Evolutionary conservation across 768 basidiomycete species (phyloP), one percentile per base, ranked within the genome.

Genomic region (Termitomyces sp.): DNA sequence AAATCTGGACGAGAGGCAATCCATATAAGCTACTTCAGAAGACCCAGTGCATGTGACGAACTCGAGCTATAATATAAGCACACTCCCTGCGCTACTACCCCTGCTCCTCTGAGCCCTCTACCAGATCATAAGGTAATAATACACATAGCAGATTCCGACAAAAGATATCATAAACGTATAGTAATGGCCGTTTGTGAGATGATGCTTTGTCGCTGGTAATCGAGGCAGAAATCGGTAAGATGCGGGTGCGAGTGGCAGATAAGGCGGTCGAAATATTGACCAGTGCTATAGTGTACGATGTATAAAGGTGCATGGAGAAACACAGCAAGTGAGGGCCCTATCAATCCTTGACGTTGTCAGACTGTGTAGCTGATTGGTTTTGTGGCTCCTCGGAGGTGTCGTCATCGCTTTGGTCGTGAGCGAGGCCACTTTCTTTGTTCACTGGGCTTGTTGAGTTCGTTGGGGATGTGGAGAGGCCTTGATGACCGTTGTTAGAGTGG

Each of bases 401-500:
- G 11, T 68, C 66, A 24, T 66, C 71, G 57, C 68, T 70, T 47
- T 73, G 71, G 60, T 75, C 69, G 53, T 79, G 76, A 41, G 76
- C 67, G 24, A 82, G 74, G 32, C 74, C 71, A 59, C 80, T 82
- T 66, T 92, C 89, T 68, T 86, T 87, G 67, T 76, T 79, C 55
- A 84, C 77, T 1, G 86, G 81, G 64, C 82, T 86, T 43, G 79
- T 79, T 8, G 82, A 79, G 62, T 84, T 87, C 26, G 86, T 89
- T n/a, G 89, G 89, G 18, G 88, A 91, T 58, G 87, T 76, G 28
- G 87, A 89, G 44, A 90, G 75, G 45, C 77, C 73, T 54, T 82
- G 80, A 62, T 84, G 81, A 45, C 79, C 79, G 50, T 75, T 74
- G 26, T 69, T 72, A 52, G 56, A 57, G 24, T 82, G 80, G 11